Evolutionary conservation across 1,284 basidiomycete species (phyloP).

Genomic region (Hemileia vastatrix): DNA sequence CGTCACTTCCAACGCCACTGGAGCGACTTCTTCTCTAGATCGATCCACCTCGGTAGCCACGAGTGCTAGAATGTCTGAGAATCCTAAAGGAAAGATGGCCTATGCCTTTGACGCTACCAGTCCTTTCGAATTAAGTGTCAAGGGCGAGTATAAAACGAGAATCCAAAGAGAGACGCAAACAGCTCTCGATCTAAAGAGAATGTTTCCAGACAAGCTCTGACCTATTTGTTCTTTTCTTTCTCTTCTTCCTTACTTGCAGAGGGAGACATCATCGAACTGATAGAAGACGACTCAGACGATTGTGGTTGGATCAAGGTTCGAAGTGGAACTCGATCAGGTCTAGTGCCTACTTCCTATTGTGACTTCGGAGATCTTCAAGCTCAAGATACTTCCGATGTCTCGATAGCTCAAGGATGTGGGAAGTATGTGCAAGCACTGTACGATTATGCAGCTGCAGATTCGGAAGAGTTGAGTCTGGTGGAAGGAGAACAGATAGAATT

Average conservation of each 20-base stretch:
- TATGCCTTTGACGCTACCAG: slow-evolving; percentile 31
- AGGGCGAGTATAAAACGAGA: background rate
- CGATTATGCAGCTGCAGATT: slow-evolving; percentile 30
- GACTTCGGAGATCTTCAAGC: slow-evolving; percentile 5
- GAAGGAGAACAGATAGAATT: slow-evolving; percentile 29
- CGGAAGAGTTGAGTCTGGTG: slow-evolving; percentile 26
- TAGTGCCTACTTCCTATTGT: slow-evolving; percentile 32
- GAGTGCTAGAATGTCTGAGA: background rate
- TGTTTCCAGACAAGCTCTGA: background rate
- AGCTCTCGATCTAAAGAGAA: background rate
- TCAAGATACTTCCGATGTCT: background rate
- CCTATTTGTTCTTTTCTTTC: background rate
- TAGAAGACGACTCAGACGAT: slow-evolving; percentile 31
- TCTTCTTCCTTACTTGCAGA: slow-evolving; percentile 8
- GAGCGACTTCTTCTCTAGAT: slow-evolving; percentile 4
- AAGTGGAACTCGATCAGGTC: slow-evolving; percentile 21
- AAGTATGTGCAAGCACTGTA: slow-evolving; percentile 29
- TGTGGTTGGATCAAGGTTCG: slow-evolving; percentile 32
- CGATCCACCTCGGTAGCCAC: background rate
- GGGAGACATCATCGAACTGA: slow-evolving; percentile 28
- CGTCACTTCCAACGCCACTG: background rate
- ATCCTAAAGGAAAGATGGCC: slow-evolving; percentile 22
- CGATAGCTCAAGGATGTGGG: slow-evolving; percentile 8
- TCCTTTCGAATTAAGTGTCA: slow-evolving; percentile 30
- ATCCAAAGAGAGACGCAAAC: background rate